Base-by-base conservation (phyloP, 2,329 filamentous ascomycete genomes). In the Aureobasidium sp. region DNA sequence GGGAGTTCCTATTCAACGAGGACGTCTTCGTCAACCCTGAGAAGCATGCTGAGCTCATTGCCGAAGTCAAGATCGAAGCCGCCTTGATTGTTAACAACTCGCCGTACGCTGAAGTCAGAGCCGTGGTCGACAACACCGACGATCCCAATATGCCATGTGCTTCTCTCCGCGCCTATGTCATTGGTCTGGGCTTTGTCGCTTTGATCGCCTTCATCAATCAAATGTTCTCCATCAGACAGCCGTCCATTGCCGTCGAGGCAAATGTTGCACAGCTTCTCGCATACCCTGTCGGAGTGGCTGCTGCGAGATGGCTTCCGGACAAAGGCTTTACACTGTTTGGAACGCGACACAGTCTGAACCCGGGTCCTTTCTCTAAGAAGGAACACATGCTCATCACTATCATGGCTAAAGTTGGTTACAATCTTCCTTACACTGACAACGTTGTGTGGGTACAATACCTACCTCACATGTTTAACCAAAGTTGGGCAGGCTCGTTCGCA, bases 281-380 rank as follows among this genome's bases (percentile, higher is more conserved):
- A 47, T 90, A 95, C 70, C 90, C 91, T 2, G 81, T 95, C 51
- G 91, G 91, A 64, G 82, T 89, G 32, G 71, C 91, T 26, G 94
- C 90, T 90, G 91, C 95, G 70, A 80, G 82, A 61, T 46, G 86
- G 3, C 76, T 94, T 20, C 90, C 76, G 77, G 79, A 64, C 66
- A 73, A 29, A 74, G 79, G 64, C 81, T 66, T 68, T 56, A 62
- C 47, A 4, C 53, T 63, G 7, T 66, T 68, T 13, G 66, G 66
- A 3, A 70, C 77, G 3, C 81, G 55, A 12, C 55, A 85, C 67
- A 47, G 41, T 27, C 41, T 58, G 12, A 58, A 58, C 29, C 55
- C 55, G n/a, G 55, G 55, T 5, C 41, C 41, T 2, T 76, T 78
- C 20, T 87, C 85, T 65, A 71, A 82, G 37, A 79, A 85, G 83